phyloP scores from a whole-genome alignment of 2,329 filamentous ascomycete species.

The Cercospora beticola region DNA sequence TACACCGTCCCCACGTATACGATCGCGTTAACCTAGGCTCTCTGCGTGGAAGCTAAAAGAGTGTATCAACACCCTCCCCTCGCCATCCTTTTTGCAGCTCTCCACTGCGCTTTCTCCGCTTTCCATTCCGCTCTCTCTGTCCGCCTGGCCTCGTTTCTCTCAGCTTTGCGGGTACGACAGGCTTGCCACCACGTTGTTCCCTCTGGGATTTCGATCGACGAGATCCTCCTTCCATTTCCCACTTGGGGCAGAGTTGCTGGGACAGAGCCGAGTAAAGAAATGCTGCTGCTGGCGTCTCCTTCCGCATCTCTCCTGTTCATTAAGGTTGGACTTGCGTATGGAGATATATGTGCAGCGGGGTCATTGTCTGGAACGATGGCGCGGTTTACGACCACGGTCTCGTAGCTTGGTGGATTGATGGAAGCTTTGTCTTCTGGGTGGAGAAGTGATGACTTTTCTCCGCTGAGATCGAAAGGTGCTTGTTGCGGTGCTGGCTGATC shows the following conservation, averaged over 20 bases:
- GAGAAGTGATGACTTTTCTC: background rate
- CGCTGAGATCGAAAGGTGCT: background rate
- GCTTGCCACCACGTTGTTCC: background rate
- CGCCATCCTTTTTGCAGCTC: conserved; percentile 1
- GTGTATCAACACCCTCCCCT: background rate
- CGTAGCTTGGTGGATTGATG: conserved; percentile 25
- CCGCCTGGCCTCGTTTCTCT: conserved; percentile 2
- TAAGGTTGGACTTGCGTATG: background rate
- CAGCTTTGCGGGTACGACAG: background rate
- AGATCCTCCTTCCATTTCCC: background rate
- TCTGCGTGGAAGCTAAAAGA: background rate
- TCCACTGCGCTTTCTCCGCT: conserved; percentile 3
- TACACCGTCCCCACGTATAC: background rate
- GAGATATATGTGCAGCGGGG: background rate
- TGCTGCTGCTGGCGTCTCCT: background rate
- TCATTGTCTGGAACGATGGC: conserved; percentile 1
- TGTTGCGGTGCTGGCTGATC: background rate
- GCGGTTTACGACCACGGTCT: conserved; percentile 2
- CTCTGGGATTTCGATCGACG: background rate
- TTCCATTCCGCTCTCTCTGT: conserved; percentile 3
- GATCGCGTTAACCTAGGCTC: background rate
- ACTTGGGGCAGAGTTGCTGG: background rate
- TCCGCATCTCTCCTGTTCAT: background rate
- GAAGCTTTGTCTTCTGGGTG: conserved; percentile 3
- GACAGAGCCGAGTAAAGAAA: background rate